phyloP scores from a whole-genome alignment of 2,329 filamentous ascomycete species.

The Aspergillus arachidicola region DNA sequence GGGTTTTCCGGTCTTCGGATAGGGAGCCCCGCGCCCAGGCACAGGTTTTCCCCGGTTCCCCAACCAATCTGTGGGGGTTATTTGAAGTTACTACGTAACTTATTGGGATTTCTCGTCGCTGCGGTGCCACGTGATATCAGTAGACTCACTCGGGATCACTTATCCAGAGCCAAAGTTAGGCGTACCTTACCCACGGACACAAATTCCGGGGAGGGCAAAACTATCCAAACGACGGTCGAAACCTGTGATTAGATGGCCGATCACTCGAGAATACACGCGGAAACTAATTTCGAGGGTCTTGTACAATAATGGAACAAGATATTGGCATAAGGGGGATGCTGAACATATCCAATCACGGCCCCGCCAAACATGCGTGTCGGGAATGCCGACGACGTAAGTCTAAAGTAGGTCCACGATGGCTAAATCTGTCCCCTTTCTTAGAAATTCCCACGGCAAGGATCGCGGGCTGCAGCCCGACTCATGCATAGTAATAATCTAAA shows the following conservation, averaged over 20 bases:
- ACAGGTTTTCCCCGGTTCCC: too few species aligned
- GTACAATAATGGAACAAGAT: background rate
- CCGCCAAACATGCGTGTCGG: slow-evolving; percentile 27
- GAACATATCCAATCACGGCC: background rate
- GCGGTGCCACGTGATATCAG: too few species aligned
- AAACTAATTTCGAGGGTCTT: background rate
- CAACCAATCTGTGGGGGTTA: too few species aligned
- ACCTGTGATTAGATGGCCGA: background rate
- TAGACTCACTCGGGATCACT: too few species aligned
- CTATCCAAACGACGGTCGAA: background rate
- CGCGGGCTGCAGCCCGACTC: background rate
- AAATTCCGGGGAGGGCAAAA: background rate
- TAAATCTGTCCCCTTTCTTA: background rate
- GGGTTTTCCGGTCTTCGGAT: too few species aligned
- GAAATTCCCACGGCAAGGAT: background rate
- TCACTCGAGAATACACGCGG: too few species aligned
- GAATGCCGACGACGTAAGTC: slow-evolving; percentile 47
- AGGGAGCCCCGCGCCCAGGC: too few species aligned
- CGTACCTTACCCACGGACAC: too few species aligned
- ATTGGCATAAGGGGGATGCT: background rate
- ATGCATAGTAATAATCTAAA: background rate
- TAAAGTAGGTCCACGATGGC: slow-evolving; percentile 19
- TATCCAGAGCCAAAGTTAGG: too few species aligned
- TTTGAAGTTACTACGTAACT: too few species aligned
- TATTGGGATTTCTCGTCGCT: too few species aligned